Base-by-base conservation (phyloP, 768 basidiomycete genomes). In the Mycena vitilis region DNA sequence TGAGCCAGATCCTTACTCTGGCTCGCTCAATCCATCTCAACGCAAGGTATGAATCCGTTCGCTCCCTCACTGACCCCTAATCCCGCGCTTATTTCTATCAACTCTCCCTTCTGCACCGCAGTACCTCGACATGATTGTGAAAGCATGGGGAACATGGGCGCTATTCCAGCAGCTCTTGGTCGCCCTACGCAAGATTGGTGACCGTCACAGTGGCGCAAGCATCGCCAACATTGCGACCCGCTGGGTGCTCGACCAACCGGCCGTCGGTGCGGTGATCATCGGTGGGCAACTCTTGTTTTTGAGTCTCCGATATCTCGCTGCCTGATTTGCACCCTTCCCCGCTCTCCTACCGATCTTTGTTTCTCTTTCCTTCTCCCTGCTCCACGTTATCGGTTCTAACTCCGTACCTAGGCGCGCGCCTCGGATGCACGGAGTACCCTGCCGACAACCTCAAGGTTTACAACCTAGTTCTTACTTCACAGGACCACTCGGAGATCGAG, bases 51-150 rank as follows among this genome's bases (percentile, higher is more conserved):
- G 80, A 12, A 66, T 49, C n/a, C 47, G 5, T 34, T n/a, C 52
- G 38, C 36, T 30, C n/a, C 52, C 34, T 30, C 44, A 65, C 37
- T 54, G 22, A 53, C n/a, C 11, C 12, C 8, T 23, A 12, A 22
- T 10, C 15, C 23, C 13, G 5, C 25, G 8, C 53, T 22, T 54
- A 15, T 12, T 23, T 15, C 54, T 16, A 40, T 23, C 18, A 37
- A 54, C 45, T 55, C 51, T 48, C 30, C 49, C 45, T n/a, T 60
- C 23, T 15, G 18, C 30, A 57, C 25, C 36, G 16, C 71, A 95
- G 94, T 95, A 95, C 77, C 88, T 94, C 52, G 94, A 95, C 70
- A 88, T 93, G 81, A 95, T 95, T 69, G 74, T 91, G 59, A 88
- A 86, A 70, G 91, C 87, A 0, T 95, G 94, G 94, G 93, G 94